Evolutionary conservation across 371 early-diverging fungal species (phyloP).

Genomic region (Actinomucor elegans): DNA sequence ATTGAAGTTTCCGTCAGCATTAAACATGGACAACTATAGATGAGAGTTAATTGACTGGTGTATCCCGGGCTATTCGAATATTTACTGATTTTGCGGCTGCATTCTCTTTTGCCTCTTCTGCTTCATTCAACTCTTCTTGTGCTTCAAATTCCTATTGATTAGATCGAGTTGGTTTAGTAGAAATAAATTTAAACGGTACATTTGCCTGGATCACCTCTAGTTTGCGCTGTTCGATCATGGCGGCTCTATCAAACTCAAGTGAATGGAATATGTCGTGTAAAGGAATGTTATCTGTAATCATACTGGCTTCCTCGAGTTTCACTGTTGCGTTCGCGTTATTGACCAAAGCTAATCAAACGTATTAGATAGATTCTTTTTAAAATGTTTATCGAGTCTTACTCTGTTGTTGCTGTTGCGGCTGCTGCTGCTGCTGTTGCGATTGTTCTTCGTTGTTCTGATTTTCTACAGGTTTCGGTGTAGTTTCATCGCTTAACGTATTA

Average conservation of each 20-base stretch:
- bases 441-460: not conserved
- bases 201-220: conserved; percentile 30
- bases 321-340: not conserved
- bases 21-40: conserved; percentile 46
- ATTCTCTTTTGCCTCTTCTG: conserved; percentile 51
- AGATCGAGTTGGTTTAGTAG: not conserved
- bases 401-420: not conserved
- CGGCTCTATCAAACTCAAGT: conserved; percentile 74
- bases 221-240: conserved; percentile 66
- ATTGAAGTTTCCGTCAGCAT: conserved; percentile 53
- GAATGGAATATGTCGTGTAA: conserved; percentile 75
- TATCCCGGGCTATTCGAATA: too few species aligned
- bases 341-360: not conserved
- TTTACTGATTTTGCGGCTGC: conserved; percentile 28
- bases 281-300: conserved; percentile 35
- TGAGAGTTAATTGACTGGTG: too few species aligned
- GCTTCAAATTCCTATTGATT: conserved; percentile 43
- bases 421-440: not conserved
- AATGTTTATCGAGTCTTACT: too few species aligned
- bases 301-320: conserved; percentile 2
- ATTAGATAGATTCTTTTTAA: not conserved
- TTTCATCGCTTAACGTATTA: too few species aligned
- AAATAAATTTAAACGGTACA: not conserved
- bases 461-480: too few species aligned
- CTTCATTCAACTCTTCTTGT: conserved; percentile 52